Conservation (phyloP, 345 rosid genomes). For the Eucalyptus pumila region DNA sequence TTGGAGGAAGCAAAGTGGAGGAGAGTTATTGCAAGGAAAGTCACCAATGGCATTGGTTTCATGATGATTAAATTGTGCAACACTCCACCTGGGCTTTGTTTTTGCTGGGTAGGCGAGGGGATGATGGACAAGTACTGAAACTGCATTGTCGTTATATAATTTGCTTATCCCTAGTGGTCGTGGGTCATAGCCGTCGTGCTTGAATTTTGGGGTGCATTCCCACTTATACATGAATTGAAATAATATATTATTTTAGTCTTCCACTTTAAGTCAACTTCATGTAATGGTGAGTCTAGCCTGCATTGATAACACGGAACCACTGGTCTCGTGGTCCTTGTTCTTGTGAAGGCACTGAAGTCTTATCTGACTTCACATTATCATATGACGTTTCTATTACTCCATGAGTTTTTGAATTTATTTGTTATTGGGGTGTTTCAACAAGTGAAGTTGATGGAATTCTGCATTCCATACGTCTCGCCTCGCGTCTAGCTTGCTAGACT, state of each 20-base stretch:
- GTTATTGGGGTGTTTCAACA: too few relatives aligned
- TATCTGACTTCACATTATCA: too few relatives aligned
- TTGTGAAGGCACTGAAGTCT: background rate
- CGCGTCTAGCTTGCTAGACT: background rate
- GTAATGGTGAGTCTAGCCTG: background rate
- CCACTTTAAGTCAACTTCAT: too few relatives aligned
- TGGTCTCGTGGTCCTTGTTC: background rate
- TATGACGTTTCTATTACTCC: too few relatives aligned
- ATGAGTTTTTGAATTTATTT: too few relatives aligned
- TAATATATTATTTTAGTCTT: background rate
- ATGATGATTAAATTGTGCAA: background rate
- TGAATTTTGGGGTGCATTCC: background rate
- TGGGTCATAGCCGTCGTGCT: background rate
- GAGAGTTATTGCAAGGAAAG: background rate
- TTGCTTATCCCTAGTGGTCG: background rate
- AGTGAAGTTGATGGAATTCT: too few relatives aligned
- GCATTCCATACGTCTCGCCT: background rate
- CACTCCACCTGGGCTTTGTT: background rate
- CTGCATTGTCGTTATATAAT: fast-evolving
- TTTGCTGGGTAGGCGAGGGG: background rate
- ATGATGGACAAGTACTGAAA: background rate
- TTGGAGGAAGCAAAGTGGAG: background rate
- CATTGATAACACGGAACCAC: background rate
- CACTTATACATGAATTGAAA: background rate
- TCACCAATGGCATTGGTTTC: background rate